Percentiles rank a stretch among this genome's conserved stretches.
Conservation (phyloP, 257 asterid species). For the Capsicum pubescens region DNA sequence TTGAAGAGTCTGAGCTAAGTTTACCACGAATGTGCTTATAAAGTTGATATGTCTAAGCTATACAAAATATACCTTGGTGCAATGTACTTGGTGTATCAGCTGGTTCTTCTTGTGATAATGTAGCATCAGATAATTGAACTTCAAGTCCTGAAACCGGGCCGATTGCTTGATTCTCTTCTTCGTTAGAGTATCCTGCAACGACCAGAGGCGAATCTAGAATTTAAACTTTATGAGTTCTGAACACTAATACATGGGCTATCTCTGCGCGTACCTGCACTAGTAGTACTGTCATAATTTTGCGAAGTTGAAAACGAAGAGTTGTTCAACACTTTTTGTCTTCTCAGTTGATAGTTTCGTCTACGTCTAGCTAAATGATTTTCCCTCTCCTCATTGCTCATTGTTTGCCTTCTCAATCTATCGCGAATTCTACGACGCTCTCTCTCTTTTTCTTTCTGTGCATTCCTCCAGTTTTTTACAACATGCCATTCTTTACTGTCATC, state of each 20-base stretch:
- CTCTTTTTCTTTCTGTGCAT: conserved; percentile 45
- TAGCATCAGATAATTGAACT: neutral
- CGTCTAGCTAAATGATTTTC: conserved; percentile 52
- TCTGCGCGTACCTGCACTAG: neutral
- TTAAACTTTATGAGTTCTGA: neutral
- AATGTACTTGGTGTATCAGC: conserved; percentile 1
- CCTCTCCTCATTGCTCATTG: conserved; percentile 51
- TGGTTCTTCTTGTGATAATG: conserved; percentile 20
- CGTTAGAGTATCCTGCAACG: neutral
- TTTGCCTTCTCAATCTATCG: conserved; percentile 48
- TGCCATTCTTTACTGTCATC: conserved; percentile 36
- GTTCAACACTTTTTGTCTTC: conserved; percentile 45
- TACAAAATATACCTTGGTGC: neutral
- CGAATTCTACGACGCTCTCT: conserved; percentile 47
- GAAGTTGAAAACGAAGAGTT: neutral
- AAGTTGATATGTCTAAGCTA: neutral
- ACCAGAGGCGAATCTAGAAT: neutral
- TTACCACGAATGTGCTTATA: neutral
- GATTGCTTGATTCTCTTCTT: conserved; percentile 25
- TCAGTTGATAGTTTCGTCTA: conserved; percentile 46
- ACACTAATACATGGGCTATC: neutral
- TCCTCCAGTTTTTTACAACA: conserved; percentile 27
- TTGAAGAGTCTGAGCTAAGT: neutral
- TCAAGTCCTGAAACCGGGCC: conserved; percentile 30
- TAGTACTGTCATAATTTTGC: conserved; percentile 9